phyloP scores from a whole-genome alignment of 306 rosid genomes.

The Pyrus communis region DNA sequence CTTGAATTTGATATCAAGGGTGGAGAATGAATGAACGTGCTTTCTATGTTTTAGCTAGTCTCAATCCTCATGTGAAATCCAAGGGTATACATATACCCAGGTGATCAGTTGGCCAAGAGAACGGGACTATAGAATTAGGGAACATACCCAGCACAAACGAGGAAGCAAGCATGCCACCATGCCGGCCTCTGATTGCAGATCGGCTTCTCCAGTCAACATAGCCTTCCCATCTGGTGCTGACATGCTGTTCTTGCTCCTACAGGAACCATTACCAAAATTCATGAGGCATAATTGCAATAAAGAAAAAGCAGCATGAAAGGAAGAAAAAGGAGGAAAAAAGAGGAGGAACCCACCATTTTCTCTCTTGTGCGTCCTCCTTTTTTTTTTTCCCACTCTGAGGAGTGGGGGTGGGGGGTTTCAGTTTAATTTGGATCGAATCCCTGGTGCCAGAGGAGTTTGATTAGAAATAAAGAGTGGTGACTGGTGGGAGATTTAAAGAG shows the following conservation, averaged over 20 bases:
- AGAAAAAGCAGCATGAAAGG: neutral
- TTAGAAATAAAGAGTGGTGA: constrained; percentile 14
- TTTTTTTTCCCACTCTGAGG: neutral
- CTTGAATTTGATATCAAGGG: neutral
- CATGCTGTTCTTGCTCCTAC: constrained; percentile 44
- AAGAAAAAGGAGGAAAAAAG: neutral
- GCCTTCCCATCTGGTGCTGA: constrained; percentile 60
- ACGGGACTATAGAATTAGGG: neutral
- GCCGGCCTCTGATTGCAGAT: constrained; percentile 61
- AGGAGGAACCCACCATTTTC: constrained; percentile 28
- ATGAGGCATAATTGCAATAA: neutral
- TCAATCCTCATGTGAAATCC: neutral
- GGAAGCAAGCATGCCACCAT: constrained; percentile 92
- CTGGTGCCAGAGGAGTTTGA: constrained; percentile 19
- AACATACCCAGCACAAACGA: constrained; percentile 71
- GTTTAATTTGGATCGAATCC: constrained; percentile 24
- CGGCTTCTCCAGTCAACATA: constrained; percentile 78
- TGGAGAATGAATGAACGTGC: neutral
- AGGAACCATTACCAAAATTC: neutral
- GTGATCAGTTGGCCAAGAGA: neutral
- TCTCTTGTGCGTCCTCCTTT: neutral
- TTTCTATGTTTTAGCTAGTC: neutral
- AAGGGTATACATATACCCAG: neutral
- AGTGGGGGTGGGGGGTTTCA: neutral
- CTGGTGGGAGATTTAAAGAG: constrained; percentile 39